phyloP scores from a whole-genome alignment of 73 alveolate species.

The Paramecium caudatum region DNA sequence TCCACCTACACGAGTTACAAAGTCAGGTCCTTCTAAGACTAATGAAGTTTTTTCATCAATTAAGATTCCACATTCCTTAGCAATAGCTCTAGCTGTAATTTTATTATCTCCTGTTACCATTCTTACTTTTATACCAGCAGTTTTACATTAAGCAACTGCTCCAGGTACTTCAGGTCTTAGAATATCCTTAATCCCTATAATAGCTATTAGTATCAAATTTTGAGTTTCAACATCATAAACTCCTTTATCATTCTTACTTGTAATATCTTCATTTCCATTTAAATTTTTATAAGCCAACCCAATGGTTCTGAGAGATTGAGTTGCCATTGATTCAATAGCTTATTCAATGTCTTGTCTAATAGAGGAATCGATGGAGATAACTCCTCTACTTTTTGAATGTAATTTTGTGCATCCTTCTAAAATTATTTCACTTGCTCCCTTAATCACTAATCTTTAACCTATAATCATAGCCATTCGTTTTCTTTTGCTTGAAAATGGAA shows the following conservation, averaged over 20 bases:
- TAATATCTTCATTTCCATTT: constrained; percentile 73
- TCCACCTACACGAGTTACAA: constrained; percentile 89
- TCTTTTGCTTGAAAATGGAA: constrained; percentile 86
- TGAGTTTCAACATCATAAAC: constrained; percentile 80
- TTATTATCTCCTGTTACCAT: constrained; percentile 96
- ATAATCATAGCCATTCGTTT: constrained; percentile 84
- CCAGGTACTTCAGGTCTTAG: constrained; percentile 89
- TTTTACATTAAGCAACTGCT: constrained; percentile 84
- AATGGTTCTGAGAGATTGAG: constrained; percentile 80
- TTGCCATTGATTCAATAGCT: constrained; percentile 82
- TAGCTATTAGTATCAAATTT: constrained; percentile 81
- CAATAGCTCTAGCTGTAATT: constrained; percentile 91
- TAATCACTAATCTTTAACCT: constrained; percentile 79
- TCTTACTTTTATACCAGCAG: constrained; percentile 93
- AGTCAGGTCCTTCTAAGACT: constrained; percentile 85
- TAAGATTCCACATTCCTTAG: constrained; percentile 89
- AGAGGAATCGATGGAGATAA: constrained; percentile 74
- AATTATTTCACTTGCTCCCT: constrained; percentile 90
- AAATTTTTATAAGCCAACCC: constrained; percentile 79
- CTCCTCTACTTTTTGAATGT: constrained; percentile 79
- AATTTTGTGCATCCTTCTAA: constrained; percentile 78
- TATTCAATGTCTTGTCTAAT: constrained; percentile 57
- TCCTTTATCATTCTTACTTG: constrained; percentile 78
- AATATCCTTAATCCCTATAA: constrained; percentile 89
- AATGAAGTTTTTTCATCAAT: constrained; percentile 30